Evolutionary conservation across 768 basidiomycete genomes (phyloP), one percentile per base, ranked within the genome.

Genomic region (Mycena kentingensis): DNA sequence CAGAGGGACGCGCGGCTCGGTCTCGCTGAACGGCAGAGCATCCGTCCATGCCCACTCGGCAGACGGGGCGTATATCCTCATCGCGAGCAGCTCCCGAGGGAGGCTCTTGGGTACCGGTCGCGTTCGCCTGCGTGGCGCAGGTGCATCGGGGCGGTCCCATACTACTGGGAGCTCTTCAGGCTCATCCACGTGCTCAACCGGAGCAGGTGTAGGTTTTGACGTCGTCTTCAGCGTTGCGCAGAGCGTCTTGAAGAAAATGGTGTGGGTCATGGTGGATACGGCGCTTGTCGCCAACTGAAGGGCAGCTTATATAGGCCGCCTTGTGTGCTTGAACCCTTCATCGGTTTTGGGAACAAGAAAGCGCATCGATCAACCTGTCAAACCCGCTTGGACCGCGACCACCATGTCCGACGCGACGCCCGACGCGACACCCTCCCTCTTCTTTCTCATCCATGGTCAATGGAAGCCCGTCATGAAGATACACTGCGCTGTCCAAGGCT

Each of bases 11-110:
- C 47, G 43, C 2, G 42, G 39, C n/a, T 54, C 48, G 1, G 56
- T 55, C 13, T 64, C 58, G 16, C 10, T 36, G 43, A 60, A 57
- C 4, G 52, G 32, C 22, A 54, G 51, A 21, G 46, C 58, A n/a
- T 49, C 32, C 18, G 51, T 43, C 58, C 58, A 64, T n/a, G 41
- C 49, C 63, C 63, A 64, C 37, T 62, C 58, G 19, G 51, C 55
- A 8, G 54, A 42, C 19, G 63, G 63, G 12, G 13, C 37, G 37
- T 64, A 61, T 34, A 61, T 61, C 4, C 36, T 13, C 19, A 46
- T 52, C 38, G 51, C 32, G 24, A 58, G 38, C 13, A 43, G 43
- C 5, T 29, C 51, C 18, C 47, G 45, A 5, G 25, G 36, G 5
- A 45, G 16, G 7, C 36, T 49, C n/a, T 47, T 12, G 2, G 58